Percentiles rank a stretch among this genome's conserved stretches.
Conservation (phyloP, 164 flowering plant species). For the Vitis rotundifolia region DNA sequence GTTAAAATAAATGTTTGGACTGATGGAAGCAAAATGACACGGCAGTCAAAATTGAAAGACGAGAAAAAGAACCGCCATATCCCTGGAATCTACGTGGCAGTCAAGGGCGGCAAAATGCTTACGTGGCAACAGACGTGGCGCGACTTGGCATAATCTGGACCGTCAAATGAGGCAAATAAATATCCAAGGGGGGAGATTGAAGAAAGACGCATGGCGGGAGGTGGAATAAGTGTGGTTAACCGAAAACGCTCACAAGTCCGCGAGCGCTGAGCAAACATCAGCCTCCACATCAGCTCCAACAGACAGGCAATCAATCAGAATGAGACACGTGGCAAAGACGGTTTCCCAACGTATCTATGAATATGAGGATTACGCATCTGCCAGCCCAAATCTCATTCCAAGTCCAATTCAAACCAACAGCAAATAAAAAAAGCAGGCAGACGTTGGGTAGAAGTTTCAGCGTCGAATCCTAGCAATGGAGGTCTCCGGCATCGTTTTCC, state of each 20-base stretch:
- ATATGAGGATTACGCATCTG: no score
- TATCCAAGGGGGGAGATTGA: constrained; percentile 1
- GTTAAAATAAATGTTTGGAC: no score
- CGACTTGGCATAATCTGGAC: constrained; percentile 1
- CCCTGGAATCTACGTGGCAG: no score
- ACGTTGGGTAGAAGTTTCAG: neutral
- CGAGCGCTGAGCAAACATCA: constrained; percentile 1
- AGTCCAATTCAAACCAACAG: no score
- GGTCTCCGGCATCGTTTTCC: constrained; percentile 33
- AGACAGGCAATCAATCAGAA: neutral
- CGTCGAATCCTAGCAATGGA: constrained; percentile 30
- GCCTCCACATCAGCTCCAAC: constrained; percentile 1
- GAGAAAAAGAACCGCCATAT: no score
- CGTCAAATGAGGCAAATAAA: neutral
- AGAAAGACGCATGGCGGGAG: constrained; percentile 3
- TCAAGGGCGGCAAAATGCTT: neutral
- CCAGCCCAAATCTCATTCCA: no score
- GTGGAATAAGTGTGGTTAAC: constrained; percentile 9
- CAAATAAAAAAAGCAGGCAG: no score
- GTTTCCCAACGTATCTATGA: no score
- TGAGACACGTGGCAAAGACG: neutral
- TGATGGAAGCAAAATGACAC: no score
- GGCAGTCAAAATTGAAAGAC: no score
- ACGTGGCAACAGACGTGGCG: constrained; percentile 17
- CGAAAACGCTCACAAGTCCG: constrained; percentile 17